Evolutionary conservation across 441 rosid genomes (phyloP), one percentile per base, ranked within the genome.

Genomic region (Metrosideros polymorpha): DNA sequence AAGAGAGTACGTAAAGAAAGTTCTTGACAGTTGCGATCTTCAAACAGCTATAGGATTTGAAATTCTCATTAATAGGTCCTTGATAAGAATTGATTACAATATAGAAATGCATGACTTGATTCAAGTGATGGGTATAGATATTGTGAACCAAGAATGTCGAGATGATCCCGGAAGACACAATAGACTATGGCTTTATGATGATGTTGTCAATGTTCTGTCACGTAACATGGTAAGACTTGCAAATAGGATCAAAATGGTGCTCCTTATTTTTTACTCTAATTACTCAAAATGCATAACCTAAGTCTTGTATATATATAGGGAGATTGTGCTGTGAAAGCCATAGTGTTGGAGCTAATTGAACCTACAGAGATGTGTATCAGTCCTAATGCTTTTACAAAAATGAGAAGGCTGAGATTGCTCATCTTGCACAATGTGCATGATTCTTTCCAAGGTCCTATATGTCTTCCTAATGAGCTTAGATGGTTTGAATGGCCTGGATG

Each of bases 121-220:
- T 63, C 76, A 32, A 32, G 4, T 1, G 1, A 63, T 63, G 76
- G 76, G 43, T 9, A 32, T 4, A 25, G 76, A 9, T 32, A 63
- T 63, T 63, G 43, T 32, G 76, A 63, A 9, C 1, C 13, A 30
- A 5, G 76, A 5, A 63, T 32, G 39, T 30, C 10, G 9, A 0
- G 7, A 63, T 17, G 25, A 32, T 63, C 43, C 43, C 1, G 0
- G 13, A 3, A 18, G 6, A 18, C 25, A 1, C 2, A 63, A 1
- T 1, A 63, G 43, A 18, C 1, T 63, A 18, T 63, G 43, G 76
- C 12, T 2, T 0, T 63, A 63, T 30, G 43, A 32, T 9, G 76
- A 63, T 29, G 13, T 63, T 63, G 1, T 2, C 13, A 0, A 63
- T 63, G 43, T 18, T 32, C 4, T 63, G 13, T 32, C 42, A 7